Percentiles rank a stretch among this genome's conserved stretches.
phyloP scores from a whole-genome alignment of 1,284 basidiomycete species.

The Prillingera fragicola region DNA sequence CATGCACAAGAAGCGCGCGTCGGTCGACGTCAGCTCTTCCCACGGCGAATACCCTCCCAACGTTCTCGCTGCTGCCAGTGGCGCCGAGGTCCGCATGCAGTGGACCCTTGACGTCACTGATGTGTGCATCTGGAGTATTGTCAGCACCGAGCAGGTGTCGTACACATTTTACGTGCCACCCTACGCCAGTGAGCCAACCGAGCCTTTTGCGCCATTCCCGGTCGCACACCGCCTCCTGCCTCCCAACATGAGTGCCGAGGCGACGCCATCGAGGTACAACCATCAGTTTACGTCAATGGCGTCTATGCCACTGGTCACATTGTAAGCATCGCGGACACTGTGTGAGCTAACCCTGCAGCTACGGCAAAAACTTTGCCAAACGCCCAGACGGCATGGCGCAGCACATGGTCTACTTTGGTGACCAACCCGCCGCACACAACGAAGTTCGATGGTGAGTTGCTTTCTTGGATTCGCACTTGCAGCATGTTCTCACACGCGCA shows the following conservation, averaged over 20 bases:
- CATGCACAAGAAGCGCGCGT: constrained; percentile 32
- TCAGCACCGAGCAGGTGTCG: constrained; percentile 42
- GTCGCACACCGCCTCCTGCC: constrained; percentile 76
- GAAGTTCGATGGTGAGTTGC: constrained; percentile 75
- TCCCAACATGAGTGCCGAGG: constrained; percentile 53
- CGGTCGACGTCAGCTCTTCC: constrained; percentile 18
- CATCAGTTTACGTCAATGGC: constrained; percentile 35
- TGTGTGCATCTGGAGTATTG: constrained; percentile 43
- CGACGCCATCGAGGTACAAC: constrained; percentile 22
- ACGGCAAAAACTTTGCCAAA: constrained; percentile 85
- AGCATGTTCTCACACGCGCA: constrained; percentile 2
- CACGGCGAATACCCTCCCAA: not conserved
- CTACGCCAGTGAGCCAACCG: constrained; percentile 48
- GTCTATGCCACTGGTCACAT: constrained; percentile 33
- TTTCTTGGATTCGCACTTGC: not conserved
- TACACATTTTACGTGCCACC: constrained; percentile 93
- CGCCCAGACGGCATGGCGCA: constrained; percentile 57
- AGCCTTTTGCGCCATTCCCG: constrained; percentile 81
- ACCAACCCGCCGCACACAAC: constrained; percentile 75
- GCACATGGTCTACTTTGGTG: constrained; percentile 70
- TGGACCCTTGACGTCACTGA: constrained; percentile 43
- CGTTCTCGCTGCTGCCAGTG: not conserved
- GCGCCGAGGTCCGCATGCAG: constrained; percentile 15
- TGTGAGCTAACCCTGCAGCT: constrained; percentile 55
- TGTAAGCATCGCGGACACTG: constrained; percentile 26